Base-by-base conservation (phyloP, 2,329 filamentous ascomycete species). In the Teratosphaeria nubilosa region DNA sequence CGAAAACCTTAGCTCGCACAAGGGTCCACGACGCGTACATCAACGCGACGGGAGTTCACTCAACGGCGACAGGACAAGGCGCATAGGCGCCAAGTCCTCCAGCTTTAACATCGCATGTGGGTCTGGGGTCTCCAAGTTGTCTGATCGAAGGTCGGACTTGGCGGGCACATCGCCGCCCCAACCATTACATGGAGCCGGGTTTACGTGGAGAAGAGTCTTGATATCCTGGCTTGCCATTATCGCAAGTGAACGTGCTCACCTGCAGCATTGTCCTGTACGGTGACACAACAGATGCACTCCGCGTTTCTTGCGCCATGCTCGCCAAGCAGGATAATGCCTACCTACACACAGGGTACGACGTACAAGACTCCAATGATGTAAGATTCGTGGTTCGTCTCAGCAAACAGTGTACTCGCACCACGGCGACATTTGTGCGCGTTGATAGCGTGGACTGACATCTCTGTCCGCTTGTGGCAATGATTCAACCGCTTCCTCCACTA, bases 21-120 rank as follows among this genome's bases (percentile, higher is more conserved):
- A 53, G 54, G 62, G 54, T 57, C 62, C 63, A 62, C 63, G 59
- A 61, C 32, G 53, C 54, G 54, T 59, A 64, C 62, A 62, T 16
- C n/a, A 53, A 48, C n/a, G 20, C 41, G 41, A 14, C 11, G 5
- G 34, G 34, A 11, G 34, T 16, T 14, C 34, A n/a, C 10, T 41
- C 34, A 16, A 41, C 14, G 5, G 13, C 34, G 16, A 14, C 34
- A 41, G 13, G 13, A 5, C 5, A 41, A 41, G 34, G 5, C 13
- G 5, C 34, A 14, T 5, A 5, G 34, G 5, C 34, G 13, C 34
- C 13, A 16, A 16, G 10, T 41, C 16, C 34, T n/a, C 34, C 13
- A n/a, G 34, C 34, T n/a, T 41, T 20, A 48, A 3, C 9, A 20
- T 48, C n/a, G 16, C 41, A 11, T 16, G 41, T 48, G 41, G 41